Evolutionary conservation across 148 eudicot species (phyloP).

Genomic region (Chenopodium album): DNA sequence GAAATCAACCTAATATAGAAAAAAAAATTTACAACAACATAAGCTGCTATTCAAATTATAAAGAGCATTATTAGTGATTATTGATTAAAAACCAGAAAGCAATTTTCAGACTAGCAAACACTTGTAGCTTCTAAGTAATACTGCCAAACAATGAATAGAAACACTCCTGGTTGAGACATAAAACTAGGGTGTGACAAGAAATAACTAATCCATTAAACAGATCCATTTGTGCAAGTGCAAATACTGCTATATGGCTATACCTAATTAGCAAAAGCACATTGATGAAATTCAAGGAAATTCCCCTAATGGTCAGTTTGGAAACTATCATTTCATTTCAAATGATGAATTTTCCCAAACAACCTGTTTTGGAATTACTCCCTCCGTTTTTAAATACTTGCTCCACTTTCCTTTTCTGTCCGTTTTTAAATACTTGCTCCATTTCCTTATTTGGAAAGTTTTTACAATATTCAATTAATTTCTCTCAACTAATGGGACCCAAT

Average conservation of each 20-base stretch:
- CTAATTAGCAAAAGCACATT: not conserved
- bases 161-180: not conserved
- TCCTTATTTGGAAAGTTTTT: no score
- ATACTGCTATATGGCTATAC: not conserved
- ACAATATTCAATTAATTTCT: no score
- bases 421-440: no score
- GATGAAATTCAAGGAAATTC: not conserved
- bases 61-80: conserved; percentile 2
- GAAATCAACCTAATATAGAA: conserved; percentile 69
- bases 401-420: no score
- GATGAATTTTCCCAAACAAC: no score
- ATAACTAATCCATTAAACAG: not conserved
- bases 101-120: not conserved
- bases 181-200: not conserved
- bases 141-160: not conserved
- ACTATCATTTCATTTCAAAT: no score
- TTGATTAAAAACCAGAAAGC: conserved; percentile 4
- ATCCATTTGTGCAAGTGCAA: not conserved
- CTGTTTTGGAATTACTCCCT: no score
- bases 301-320: no score
- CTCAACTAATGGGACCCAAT: no score
- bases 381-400: no score
- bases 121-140: not conserved
- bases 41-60: conserved; percentile 10
- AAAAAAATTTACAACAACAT: not conserved